These are phyloP conservation scores for Grosmannia serpens DNA, from an alignment of 2,329 filamentous ascomycete genomes.

Conservation along the genomic window DNA sequence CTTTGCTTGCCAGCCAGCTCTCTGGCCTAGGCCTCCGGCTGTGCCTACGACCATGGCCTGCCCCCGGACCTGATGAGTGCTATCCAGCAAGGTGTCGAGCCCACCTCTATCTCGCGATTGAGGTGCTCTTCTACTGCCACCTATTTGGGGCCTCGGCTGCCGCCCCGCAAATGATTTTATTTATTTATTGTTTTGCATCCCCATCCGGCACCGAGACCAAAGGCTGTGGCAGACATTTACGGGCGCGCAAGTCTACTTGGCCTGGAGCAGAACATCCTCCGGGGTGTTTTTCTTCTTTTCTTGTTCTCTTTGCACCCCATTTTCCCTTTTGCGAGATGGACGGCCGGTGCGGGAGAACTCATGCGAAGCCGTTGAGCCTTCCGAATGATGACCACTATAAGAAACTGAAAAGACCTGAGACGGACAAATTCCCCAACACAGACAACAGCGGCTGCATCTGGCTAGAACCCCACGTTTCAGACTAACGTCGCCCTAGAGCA, in stretches of 20 bases:
- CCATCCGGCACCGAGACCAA: constrained; percentile 49
- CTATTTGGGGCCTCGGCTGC: constrained; percentile 6
- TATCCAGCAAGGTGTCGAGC: constrained; percentile 1
- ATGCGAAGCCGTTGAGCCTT: constrained; percentile 38
- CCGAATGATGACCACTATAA: constrained; percentile 35
- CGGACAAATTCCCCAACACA: constrained; percentile 11
- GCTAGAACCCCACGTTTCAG: not conserved
- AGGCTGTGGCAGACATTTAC: constrained; percentile 44
- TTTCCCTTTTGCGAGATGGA: constrained; percentile 5
- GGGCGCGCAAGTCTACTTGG: not conserved
- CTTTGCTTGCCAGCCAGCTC: not conserved
- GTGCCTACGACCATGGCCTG: constrained; percentile 4
- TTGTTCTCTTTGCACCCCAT: not conserved
- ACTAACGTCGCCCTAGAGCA: not conserved
- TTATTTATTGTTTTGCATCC: constrained; percentile 20
- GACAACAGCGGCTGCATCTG: not conserved
- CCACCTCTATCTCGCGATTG: not conserved
- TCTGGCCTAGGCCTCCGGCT: not conserved
- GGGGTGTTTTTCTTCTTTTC: not conserved
- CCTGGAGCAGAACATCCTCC: not conserved
- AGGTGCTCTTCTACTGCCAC: constrained; percentile 1
- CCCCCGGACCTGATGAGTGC: not conserved
- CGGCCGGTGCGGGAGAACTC: constrained; percentile 4
- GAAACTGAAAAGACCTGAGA: constrained; percentile 73
- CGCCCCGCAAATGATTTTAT: constrained; percentile 3